Evolutionary conservation across 306 rosid genomes (phyloP).

Genomic region (Quercus engelmannii): DNA sequence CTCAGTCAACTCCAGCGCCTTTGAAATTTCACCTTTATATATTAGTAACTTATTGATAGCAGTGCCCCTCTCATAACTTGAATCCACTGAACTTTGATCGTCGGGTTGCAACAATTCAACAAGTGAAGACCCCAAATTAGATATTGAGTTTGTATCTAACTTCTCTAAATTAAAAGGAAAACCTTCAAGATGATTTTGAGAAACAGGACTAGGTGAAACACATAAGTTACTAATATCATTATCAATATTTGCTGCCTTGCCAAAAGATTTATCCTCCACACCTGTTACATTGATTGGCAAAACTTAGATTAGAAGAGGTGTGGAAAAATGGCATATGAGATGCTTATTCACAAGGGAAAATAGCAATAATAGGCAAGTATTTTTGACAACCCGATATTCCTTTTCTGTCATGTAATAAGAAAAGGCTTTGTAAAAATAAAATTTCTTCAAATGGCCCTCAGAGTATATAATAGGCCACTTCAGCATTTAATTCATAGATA

Average conservation of each 20-base stretch:
- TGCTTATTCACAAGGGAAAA: background rate
- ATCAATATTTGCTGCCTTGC: slow-evolving; percentile 47
- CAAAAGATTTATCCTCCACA: slow-evolving; percentile 69
- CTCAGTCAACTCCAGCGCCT: slow-evolving; percentile 82
- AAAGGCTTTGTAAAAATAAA: background rate
- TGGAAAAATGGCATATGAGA: background rate
- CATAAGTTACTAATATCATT: slow-evolving; percentile 48
- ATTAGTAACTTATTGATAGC: slow-evolving; percentile 70
- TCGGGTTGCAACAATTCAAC: slow-evolving; percentile 64
- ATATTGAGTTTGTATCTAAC: slow-evolving; percentile 49
- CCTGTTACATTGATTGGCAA: slow-evolving; percentile 41
- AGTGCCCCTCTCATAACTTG: slow-evolving; percentile 46
- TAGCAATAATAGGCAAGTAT: background rate
- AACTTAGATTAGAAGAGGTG: background rate
- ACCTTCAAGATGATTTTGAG: slow-evolving; percentile 46
- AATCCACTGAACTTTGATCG: slow-evolving; percentile 52
- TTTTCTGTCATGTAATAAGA: background rate
- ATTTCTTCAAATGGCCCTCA: background rate
- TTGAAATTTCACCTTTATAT: slow-evolving; percentile 85
- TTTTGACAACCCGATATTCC: background rate
- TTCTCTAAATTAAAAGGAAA: slow-evolving; percentile 63
- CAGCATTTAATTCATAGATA: background rate
- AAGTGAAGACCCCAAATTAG: slow-evolving; percentile 55
- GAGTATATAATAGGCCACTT: background rate
- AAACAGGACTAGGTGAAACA: slow-evolving; percentile 46